Evolutionary conservation across 2,329 filamentous ascomycete genomes (phyloP).

Genomic region (Trichoderma guizhouense): DNA sequence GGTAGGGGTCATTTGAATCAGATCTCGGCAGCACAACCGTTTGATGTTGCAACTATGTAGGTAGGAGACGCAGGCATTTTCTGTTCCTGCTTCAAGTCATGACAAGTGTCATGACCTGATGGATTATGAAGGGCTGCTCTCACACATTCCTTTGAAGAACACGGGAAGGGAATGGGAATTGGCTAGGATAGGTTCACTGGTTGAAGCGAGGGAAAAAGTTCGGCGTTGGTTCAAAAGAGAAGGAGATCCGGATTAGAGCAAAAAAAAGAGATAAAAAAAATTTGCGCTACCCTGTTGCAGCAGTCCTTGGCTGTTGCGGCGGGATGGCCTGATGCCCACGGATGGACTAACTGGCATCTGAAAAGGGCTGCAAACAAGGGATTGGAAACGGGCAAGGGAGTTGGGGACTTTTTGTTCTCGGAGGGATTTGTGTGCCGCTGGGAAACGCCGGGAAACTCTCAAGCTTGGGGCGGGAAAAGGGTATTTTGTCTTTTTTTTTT

Average conservation of each 20-base stretch:
- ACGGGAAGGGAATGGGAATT: background rate
- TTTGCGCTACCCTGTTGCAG: slow-evolving; percentile 14
- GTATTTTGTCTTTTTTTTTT: slow-evolving; percentile 1
- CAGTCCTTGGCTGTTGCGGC: slow-evolving; percentile 7
- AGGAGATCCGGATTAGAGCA: slow-evolving; percentile 4
- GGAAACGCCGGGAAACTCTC: background rate
- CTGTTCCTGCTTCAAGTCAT: background rate
- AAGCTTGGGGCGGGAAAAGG: background rate
- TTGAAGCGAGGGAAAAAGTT: background rate
- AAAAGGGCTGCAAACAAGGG: slow-evolving; percentile 15
- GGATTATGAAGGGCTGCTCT: background rate
- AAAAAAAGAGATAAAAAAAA: background rate
- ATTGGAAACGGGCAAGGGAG: slow-evolving; percentile 9
- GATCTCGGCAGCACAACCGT: background rate
- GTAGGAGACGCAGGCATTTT: background rate
- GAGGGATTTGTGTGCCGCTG: background rate
- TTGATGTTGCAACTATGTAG: slow-evolving; percentile 7
- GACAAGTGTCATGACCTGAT: background rate
- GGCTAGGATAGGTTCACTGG: slow-evolving; percentile 3
- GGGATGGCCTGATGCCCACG: slow-evolving; percentile 13
- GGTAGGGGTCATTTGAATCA: background rate
- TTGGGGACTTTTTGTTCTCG: slow-evolving; percentile 7
- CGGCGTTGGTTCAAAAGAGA: slow-evolving; percentile 16
- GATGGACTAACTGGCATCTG: background rate
- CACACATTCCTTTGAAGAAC: background rate